Percentiles rank a stretch among this genome's conserved stretches.
These are phyloP conservation scores for Biscogniauxia marginata DNA, from an alignment of 2,329 filamentous ascomycete species.

Conservation along the genomic window DNA sequence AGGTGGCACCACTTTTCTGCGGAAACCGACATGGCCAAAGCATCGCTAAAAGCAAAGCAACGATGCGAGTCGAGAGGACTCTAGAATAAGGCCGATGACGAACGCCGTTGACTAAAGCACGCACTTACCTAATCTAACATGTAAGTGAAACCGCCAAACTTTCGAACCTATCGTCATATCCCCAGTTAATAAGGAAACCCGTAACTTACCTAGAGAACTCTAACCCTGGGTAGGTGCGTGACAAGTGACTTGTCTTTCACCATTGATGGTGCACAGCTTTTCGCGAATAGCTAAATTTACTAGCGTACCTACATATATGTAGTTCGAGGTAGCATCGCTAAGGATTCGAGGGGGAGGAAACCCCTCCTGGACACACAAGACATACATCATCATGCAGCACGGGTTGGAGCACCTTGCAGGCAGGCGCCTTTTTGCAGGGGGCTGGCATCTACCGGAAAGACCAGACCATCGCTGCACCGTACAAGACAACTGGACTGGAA, in stretches of 20 bases:
- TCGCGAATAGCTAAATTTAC: neutral
- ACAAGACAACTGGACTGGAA: too few relatives aligned
- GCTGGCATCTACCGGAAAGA: constrained; percentile 21
- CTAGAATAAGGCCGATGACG: neutral
- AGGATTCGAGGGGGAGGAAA: constrained; percentile 7
- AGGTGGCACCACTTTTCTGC: neutral
- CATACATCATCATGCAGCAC: constrained; percentile 27
- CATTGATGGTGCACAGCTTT: too few relatives aligned
- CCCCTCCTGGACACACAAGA: constrained; percentile 6
- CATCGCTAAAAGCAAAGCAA: neutral
- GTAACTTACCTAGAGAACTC: too few relatives aligned
- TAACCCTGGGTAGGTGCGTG: too few relatives aligned
- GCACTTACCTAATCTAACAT: neutral
- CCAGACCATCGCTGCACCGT: too few relatives aligned
- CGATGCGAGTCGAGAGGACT: neutral
- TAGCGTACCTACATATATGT: neutral
- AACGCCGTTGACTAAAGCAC: neutral
- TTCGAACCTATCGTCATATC: neutral
- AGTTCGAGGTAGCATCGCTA: neutral
- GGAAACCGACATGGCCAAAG: neutral
- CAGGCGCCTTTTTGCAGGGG: constrained; percentile 8
- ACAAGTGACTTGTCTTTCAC: too few relatives aligned
- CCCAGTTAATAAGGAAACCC: neutral
- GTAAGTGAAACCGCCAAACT: too few relatives aligned
- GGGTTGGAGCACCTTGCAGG: constrained; percentile 18